phyloP scores from a whole-genome alignment of 768 basidiomycete species.

The Phanerochaete carnosa region DNA sequence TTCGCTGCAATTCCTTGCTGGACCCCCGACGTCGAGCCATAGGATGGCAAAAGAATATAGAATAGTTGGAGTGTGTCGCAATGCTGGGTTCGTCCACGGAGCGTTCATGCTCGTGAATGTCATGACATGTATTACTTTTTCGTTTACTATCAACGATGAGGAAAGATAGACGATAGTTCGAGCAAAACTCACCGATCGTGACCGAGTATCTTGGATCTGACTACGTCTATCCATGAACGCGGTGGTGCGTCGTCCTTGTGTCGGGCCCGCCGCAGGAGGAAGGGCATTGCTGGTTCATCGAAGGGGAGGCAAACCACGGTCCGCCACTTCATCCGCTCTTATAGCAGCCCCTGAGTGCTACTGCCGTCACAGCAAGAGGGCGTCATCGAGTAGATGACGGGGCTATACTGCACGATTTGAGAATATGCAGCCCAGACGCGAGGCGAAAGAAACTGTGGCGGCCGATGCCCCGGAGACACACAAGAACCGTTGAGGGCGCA shows the following conservation, averaged over 20 bases:
- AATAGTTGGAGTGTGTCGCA: constrained; percentile 11
- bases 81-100: background rate
- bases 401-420: constrained; percentile 8
- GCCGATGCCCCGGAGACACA: constrained; percentile 9
- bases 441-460: background rate
- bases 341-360: background rate
- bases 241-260: constrained; percentile 45
- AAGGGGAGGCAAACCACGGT: constrained; percentile 7
- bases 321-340: background rate
- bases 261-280: constrained; percentile 43
- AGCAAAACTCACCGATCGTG: constrained; percentile 27
- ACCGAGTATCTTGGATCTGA: constrained; percentile 39
- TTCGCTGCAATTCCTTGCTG: constrained; percentile 21
- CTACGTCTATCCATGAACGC: constrained; percentile 46
- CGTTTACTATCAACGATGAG: constrained; percentile 11
- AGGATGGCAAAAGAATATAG: constrained; percentile 4
- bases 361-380: background rate
- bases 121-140: constrained; percentile 13
- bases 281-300: constrained; percentile 35
- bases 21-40: background rate
- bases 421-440: background rate
- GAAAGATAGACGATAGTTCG: background rate
- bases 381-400: constrained; percentile 2
- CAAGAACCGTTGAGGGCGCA: constrained; percentile 10
- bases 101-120: background rate